Base-by-base conservation (phyloP, 192 early-diverging fungal species). In the Powellomyces hirtus region DNA sequence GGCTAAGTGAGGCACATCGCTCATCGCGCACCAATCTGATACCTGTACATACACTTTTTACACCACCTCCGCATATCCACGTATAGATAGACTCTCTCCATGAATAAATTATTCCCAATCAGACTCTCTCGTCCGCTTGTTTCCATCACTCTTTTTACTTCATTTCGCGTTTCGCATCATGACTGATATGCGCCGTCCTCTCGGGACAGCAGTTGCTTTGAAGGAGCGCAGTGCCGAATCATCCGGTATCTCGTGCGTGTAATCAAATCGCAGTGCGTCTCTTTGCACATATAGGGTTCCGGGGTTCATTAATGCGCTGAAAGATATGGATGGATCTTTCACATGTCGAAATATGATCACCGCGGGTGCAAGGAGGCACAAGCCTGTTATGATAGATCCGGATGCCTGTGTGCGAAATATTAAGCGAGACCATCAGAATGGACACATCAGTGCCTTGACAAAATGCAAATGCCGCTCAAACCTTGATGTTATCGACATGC, bases 401-500 rank as follows among this genome's bases (percentile, higher is more conserved):
- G 90, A 92, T 33, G 89, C 90, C 31, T 89, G 52, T n/a, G n/a
- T n/a, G 4, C 4, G 8, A n/a, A n/a, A n/a, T n/a, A n/a, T n/a
- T n/a, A n/a, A n/a, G n/a, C n/a, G n/a, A n/a, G n/a, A n/a, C n/a
- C n/a, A n/a, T n/a, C n/a, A n/a, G n/a, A n/a, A n/a, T n/a, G n/a
- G n/a, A n/a, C n/a, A n/a, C n/a, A n/a, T n/a, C n/a, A n/a, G n/a
- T n/a, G n/a, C n/a, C n/a, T n/a, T n/a, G n/a, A n/a, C n/a, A n/a
- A n/a, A n/a, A n/a, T n/a, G n/a, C n/a, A n/a, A n/a, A 18, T 66
- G 38, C 52, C 45, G 59, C 85, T n/a, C n/a, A n/a, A n/a, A n/a
- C n/a, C n/a, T n/a, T n/a, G 8, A 88, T 63, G 63, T 94, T 91
- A 70, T 94, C 92, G 3, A 94, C 86, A 70, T 94, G 92, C 6